Evolutionary conservation across 169 alveolate genomes (phyloP), one percentile per base, ranked within the genome.

Genomic region (Babesia divergens): DNA sequence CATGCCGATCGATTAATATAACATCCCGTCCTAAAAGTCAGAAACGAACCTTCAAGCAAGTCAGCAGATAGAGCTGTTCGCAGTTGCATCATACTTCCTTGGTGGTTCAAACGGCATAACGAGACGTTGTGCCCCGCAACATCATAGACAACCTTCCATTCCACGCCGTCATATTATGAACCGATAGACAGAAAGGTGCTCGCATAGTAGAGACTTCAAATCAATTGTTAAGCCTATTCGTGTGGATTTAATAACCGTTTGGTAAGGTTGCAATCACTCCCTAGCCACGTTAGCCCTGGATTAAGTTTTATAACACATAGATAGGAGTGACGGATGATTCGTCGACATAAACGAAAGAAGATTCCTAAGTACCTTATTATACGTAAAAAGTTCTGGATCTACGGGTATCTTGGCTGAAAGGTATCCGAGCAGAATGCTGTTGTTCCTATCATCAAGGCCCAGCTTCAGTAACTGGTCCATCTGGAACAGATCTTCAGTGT

Each of bases 41-140:
- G n/a, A n/a, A n/a, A n/a, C n/a, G n/a, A n/a, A n/a, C n/a, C n/a
- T n/a, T n/a, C n/a, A n/a, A n/a, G n/a, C n/a, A n/a, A n/a, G n/a
- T n/a, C n/a, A n/a, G n/a, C n/a, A 0, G 22, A 2, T 7, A 6
- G 18, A 2, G 18, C 16, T 56, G 8, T 20, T 22, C 1, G 38
- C 34, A 24, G 58, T 20, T 18, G 22, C 1, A 20, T 22, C 16
- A 4, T 49, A 32, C 1, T 14, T 18, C 9, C 34, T 13, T 2
- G 4, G 58, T 5, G 35, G 34, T 1, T 3, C 35, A 24, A 56
- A 16, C 67, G 18, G 1, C 46, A 14, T 13, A 6, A 34, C 32
- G 53, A 58, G 51, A 40, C 53, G 43, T 14, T 35, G 14, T 35
- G 6, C 68, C 68, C 68, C 68, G 68, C 68, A 58, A 58, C 53